Percentiles rank a stretch among this genome's conserved stretches.
Evolutionary conservation across 768 basidiomycete genomes (phyloP).

Genomic region (Inosperma sp.): DNA sequence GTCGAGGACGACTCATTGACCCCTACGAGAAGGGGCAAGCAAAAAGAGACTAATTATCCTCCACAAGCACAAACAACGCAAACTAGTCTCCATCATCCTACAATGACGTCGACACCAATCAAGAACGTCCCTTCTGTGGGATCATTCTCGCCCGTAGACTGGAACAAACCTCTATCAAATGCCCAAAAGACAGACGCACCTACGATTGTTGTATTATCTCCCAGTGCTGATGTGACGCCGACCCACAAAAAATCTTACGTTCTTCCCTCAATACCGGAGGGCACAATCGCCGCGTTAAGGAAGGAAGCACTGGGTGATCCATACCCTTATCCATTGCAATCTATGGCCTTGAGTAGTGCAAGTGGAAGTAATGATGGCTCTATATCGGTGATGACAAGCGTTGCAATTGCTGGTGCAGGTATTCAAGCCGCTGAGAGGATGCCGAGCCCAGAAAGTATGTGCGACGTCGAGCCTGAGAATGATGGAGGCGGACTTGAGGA

Average conservation of each 20-base stretch:
- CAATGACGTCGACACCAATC: neutral
- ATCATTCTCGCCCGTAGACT: constrained; percentile 7
- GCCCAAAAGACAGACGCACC: neutral
- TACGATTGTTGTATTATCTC: neutral
- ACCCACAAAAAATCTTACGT: constrained; percentile 10
- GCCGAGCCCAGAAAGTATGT: constrained; percentile 15
- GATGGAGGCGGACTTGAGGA: neutral
- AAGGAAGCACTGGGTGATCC: constrained; percentile 1
- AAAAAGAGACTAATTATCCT: too few species aligned
- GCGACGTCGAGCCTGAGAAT: neutral
- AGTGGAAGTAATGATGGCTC: neutral
- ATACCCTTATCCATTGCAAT: constrained; percentile 1
- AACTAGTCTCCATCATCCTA: neutral
- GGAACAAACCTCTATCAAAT: neutral
- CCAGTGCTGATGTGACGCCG: neutral
- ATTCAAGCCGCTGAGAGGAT: constrained; percentile 14
- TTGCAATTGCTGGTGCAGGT: neutral
- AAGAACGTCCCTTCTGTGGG: too few species aligned
- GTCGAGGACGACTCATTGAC: too few species aligned
- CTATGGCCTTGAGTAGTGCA: neutral
- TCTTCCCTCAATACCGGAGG: constrained; percentile 15
- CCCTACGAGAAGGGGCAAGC: too few species aligned
- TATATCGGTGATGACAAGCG: neutral
- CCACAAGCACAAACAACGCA: too few species aligned
- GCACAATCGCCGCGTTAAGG: constrained; percentile 16